Base-by-base conservation (phyloP, 805 yeast genomes). In the Candida incommunis region DNA sequence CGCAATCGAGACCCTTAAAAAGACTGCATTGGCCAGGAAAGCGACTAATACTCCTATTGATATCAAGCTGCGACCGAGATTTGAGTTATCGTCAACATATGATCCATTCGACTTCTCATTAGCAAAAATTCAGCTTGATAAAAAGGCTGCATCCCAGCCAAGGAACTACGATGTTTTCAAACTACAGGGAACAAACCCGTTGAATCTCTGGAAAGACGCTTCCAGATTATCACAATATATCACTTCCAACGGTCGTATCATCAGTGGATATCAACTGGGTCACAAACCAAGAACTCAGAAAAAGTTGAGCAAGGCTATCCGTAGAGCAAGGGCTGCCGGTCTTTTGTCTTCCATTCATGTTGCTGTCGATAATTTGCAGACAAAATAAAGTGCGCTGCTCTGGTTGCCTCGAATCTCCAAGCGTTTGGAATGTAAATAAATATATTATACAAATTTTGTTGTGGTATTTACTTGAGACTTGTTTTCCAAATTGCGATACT, bases 101-200 rank as follows among this genome's bases (percentile, higher is more conserved):
- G 90, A 82, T 53, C 92, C 95, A 43, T 80, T 79, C 62, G 94
- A 84, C 60, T 84, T 85, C 54, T 74, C 83, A 24, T 61, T 76
- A 55, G 75, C 79, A 41, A 75, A 72, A 52, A 54, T 75, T 31
- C 67, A 70, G 48, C 71, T 76, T 52, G 78, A 75, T 41, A 40
- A 11, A 43, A 7, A 25, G 27, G 45, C 23, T 43, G 41, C 41
- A 16, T 46, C 51, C 35, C 48, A 67, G 60, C 50, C 70, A 25
- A 56, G 54, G 43, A 50, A 48, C 25, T 48, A 54, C 24, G 54
- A 48, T 35, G 56, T 53, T 23, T 26, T 50, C 44, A 45, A 46
- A 23, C 22, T 42, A 18, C 40, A 51, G 26, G 42, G 44, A n/a
- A 43, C 47, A 45, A 74, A 83, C 54, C 94, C 94, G 24, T 61